These are phyloP conservation scores for Quercus suber DNA, from an alignment of 306 rosid species.

Conservation along the genomic window DNA sequence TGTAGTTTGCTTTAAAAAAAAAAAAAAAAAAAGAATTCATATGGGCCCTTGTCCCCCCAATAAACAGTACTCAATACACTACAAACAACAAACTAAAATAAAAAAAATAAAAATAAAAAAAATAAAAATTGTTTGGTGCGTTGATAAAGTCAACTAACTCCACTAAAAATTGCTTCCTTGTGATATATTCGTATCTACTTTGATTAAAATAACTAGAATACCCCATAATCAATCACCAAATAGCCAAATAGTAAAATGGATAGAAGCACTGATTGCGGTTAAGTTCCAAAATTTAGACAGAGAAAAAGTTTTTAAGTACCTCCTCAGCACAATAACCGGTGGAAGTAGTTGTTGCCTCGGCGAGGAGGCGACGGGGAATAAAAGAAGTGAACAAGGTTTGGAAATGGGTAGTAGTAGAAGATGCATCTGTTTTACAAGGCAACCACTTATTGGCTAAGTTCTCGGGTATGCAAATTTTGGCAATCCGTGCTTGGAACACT, in stretches of 20 bases:
- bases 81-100: too few relatives aligned
- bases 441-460: constrained; percentile 24
- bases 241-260: too few relatives aligned
- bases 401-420: constrained; percentile 13
- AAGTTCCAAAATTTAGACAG: background rate
- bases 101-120: too few relatives aligned
- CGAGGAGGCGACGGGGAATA: constrained; percentile 28
- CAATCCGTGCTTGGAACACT: constrained; percentile 24
- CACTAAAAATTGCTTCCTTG: background rate
- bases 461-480: constrained; percentile 25
- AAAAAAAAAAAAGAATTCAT: too few relatives aligned
- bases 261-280: too few relatives aligned
- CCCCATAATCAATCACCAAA: too few relatives aligned
- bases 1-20: too few relatives aligned
- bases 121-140: background rate
- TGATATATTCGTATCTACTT: background rate
- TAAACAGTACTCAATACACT: too few relatives aligned
- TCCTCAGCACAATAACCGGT: constrained; percentile 1
- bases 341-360: constrained; percentile 11
- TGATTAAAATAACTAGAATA: background rate
- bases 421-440: constrained; percentile 18
- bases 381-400: constrained; percentile 8
- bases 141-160: background rate
- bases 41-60: too few relatives aligned
- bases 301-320: background rate